These are phyloP conservation scores for Entomortierella chlamydospora DNA, from an alignment of 192 early-diverging fungal species.

Conservation along the genomic window DNA sequence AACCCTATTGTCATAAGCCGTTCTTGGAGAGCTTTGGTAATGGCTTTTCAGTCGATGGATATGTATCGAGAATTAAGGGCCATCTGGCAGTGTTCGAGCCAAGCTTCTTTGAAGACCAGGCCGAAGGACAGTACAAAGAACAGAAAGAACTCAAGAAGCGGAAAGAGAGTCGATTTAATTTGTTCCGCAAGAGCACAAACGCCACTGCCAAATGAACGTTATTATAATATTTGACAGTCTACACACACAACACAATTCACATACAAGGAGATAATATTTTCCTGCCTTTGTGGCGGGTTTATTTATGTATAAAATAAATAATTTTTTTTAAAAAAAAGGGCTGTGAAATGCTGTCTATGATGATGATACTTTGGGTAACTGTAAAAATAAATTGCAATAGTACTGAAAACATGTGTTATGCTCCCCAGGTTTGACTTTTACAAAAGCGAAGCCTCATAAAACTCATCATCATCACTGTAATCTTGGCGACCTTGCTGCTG, in stretches of 20 bases:
- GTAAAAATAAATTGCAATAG: no score
- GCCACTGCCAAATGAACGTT: no score
- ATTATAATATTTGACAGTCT: background rate
- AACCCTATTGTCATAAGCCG: conserved; percentile 47
- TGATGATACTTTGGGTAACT: no score
- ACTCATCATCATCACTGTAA: conserved; percentile 20
- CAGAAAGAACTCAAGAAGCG: conserved; percentile 36
- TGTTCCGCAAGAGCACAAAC: conserved; percentile 30
- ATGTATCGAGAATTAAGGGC: conserved; percentile 43
- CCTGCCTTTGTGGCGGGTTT: background rate
- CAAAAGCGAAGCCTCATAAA: conserved; percentile 42
- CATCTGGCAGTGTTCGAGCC: conserved; percentile 45
- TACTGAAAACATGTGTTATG: no score
- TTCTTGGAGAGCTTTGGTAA: conserved; percentile 53
- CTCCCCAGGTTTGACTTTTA: no score
- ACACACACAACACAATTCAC: no score
- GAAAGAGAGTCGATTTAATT: conserved; percentile 23
- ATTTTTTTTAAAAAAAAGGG: background rate
- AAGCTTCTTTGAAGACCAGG: conserved; percentile 46
- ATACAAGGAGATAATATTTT: no score
- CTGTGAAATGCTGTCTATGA: no score
- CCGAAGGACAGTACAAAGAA: conserved; percentile 37
- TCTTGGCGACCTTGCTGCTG: conserved; percentile 11
- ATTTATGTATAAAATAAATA: background rate
- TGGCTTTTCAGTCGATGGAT: conserved; percentile 45